A percentile compares a stretch with the other conserved stretches of the same genome.
Evolutionary conservation across 805 yeast species (phyloP).

Genomic region (Yamadazyma insecticola): DNA sequence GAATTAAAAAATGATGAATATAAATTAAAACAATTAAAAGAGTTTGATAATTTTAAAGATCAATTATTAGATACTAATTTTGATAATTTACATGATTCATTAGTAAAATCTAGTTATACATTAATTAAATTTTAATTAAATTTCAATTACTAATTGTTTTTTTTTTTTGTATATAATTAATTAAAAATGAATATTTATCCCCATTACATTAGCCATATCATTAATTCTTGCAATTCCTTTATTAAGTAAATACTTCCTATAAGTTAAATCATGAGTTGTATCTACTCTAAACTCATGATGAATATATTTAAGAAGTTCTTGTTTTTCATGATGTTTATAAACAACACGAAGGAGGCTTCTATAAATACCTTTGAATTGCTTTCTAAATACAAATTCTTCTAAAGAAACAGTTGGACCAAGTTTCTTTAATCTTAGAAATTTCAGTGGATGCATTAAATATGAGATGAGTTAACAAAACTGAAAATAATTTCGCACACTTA

Average conservation of each 20-base stretch:
- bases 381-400: conserved; percentile 38
- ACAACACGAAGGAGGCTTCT: conserved; percentile 28
- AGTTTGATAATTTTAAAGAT: too few relatives aligned
- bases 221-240: conserved; percentile 26
- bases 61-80: conserved; percentile 7
- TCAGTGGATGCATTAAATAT: background rate
- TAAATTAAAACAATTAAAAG: conserved; percentile 9
- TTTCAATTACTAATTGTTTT: background rate
- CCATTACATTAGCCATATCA: conserved; percentile 21
- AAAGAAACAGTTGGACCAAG: conserved; percentile 19
- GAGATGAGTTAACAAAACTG: background rate
- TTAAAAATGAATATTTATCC: conserved; percentile 11
- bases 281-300: conserved; percentile 31
- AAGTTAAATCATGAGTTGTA: conserved; percentile 24
- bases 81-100: conserved; percentile 10
- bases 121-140: conserved; percentile 2
- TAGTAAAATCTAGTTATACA: conserved; percentile 7
- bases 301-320: conserved; percentile 27
- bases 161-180: background rate
- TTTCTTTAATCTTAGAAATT: background rate
- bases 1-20: conserved; percentile 1
- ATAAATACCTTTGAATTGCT: conserved; percentile 28
- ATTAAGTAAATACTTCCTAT: conserved; percentile 33
- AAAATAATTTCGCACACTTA: background rate
- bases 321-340: conserved; percentile 32